Evolutionary conservation across 2,329 filamentous ascomycete species (phyloP), one percentile per base, ranked within the genome.

Genomic region (Ascochyta fabae): DNA sequence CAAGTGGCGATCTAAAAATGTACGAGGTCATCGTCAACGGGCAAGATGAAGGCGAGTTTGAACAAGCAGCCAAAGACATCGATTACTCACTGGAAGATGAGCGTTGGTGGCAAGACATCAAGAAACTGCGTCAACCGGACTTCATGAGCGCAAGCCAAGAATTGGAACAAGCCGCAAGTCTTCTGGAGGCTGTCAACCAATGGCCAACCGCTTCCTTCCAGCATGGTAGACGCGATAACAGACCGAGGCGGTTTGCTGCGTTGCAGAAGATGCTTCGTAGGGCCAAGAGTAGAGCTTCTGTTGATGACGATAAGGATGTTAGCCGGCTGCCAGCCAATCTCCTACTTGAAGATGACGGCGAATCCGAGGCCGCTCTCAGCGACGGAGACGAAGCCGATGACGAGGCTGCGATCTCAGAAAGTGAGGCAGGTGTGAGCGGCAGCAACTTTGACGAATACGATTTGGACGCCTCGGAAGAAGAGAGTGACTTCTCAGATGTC

Each of bases 81-180:
- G 83, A 91, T 56, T 81, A 86, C 22, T 82, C 86, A 4, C 76
- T 96, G 13, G 83, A 84, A 61, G 84, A 87, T 9, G 88, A 95
- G 66, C 85, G 88, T 29, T 96, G 92, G 92, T 96, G 92, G 92
- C 83, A 88, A 44, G 88, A 93, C 38, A 78, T 95, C 4, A 86
- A 88, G 63, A 80, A 77, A 39, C 63, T 79, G 60, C 75, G 80
- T 57, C 70, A 66, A 39, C 70, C 72, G 15, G 66, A 66, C 2
- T 60, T 65, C 13, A 57, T 75, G 48, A 78, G 70, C 40, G 73
- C 75, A 12, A 74, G 71, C n/a, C 77, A 81, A 58, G 77, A 80
- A 51, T 54, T 81, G 15, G 72, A 76, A n/a, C 73, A 79, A 29
- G 74, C 80, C 27, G 75, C 76, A 15, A 77, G 76, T 36, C 71